A percentile compares a stretch with the other conserved stretches of the same genome.
Evolutionary conservation across 768 basidiomycete genomes (phyloP).

Genomic region (Astraeus odoratus): DNA sequence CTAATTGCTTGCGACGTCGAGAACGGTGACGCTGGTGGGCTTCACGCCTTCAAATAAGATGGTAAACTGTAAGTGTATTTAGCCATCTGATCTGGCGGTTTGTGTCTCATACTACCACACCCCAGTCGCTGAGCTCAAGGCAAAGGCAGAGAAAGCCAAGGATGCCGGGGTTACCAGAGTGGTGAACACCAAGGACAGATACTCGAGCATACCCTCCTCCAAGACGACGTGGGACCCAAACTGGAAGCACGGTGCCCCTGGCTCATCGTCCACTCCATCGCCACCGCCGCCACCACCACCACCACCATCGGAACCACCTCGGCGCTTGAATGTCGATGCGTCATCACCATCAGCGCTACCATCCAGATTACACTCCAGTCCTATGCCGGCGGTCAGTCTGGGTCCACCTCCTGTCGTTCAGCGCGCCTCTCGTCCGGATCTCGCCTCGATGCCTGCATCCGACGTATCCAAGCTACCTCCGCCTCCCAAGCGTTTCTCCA

Average conservation of each 20-base stretch:
- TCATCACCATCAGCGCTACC: not conserved
- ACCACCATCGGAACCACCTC: constrained; percentile 17
- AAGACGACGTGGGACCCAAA: constrained; percentile 58
- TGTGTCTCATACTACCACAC: too few species aligned
- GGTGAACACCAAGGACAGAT: constrained; percentile 49
- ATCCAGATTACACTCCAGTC: not conserved
- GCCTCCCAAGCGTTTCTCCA: constrained; percentile 23
- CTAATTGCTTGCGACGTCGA: too few species aligned
- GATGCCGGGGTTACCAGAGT: constrained; percentile 46
- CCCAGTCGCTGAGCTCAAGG: constrained; percentile 59
- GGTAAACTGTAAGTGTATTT: constrained; percentile 26
- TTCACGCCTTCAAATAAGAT: too few species aligned
- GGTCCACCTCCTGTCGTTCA: constrained; percentile 10
- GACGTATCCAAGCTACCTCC: constrained; percentile 14
- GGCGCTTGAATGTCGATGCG: not conserved
- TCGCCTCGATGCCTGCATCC: constrained; percentile 3
- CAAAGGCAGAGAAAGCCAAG: constrained; percentile 56
- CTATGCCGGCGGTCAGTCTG: not conserved
- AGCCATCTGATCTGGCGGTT: too few species aligned
- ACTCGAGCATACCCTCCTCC: constrained; percentile 48
- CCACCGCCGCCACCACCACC: constrained; percentile 18
- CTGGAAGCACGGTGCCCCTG: constrained; percentile 34
- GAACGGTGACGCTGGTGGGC: too few species aligned
- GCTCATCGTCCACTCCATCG: constrained; percentile 13
- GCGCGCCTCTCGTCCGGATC: constrained; percentile 10